phyloP scores from a whole-genome alignment of 2,329 filamentous ascomycete species.

The Trichoderma sp. region DNA sequence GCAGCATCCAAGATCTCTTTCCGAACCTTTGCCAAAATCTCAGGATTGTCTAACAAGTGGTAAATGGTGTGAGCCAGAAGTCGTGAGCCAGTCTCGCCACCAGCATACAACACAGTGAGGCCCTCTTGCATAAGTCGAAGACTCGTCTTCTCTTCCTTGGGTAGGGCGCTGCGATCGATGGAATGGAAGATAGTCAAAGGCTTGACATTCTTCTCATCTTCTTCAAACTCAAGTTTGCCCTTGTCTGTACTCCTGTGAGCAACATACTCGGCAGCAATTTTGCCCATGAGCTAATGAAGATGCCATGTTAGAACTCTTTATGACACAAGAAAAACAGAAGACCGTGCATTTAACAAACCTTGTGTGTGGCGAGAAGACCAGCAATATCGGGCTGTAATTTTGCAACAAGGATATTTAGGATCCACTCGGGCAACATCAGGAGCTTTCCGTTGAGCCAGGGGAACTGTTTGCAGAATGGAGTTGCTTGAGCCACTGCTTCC shows the following conservation, averaged over 20 bases:
- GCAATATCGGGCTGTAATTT: background rate
- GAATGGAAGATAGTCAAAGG: background rate
- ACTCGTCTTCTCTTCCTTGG: background rate
- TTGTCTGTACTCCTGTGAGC: background rate
- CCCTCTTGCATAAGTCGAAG: background rate
- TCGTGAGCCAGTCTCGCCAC: background rate
- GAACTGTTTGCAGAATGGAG: constrained; percentile 10
- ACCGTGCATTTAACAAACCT: background rate
- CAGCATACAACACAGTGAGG: background rate
- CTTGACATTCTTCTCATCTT: background rate
- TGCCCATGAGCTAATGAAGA: background rate
- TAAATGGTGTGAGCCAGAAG: background rate
- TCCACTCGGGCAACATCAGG: background rate
- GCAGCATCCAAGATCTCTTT: background rate
- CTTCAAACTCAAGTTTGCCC: background rate
- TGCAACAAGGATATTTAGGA: background rate
- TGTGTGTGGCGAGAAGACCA: background rate
- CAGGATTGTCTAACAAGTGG: constrained; percentile 1
- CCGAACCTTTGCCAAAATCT: background rate
- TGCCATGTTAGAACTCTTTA: background rate
- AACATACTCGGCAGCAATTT: background rate
- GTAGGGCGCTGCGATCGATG: background rate
- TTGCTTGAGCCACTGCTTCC: background rate
- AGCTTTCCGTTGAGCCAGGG: constrained; percentile 6
- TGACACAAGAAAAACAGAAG: background rate